Evolutionary conservation across 192 early-diverging fungal species (phyloP), one percentile per base, ranked within the genome.

Genomic region (Coemansia umbellata): DNA sequence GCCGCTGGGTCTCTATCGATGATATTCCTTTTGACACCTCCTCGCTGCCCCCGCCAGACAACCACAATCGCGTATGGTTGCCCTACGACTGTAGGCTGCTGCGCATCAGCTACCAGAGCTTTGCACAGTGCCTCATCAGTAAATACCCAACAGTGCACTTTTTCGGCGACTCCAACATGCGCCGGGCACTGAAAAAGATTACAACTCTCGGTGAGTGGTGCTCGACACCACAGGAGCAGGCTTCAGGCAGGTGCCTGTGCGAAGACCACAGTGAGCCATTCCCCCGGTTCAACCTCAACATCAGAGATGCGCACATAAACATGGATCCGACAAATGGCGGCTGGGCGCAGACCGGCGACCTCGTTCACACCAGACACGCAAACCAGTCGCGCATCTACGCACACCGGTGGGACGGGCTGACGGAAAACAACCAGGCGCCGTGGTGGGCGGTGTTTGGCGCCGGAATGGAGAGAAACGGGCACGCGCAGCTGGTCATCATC

Each of bases 81-180:
- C 79, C 79, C 14, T 78, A 74, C 48, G 36, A 33, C 0, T 80
- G 79, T 30, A 60, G 74, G 9, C 48, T 69, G 23, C 66, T 62
- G 3, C 60, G 49, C 17, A 36, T 62, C 10, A 32, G 61, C 9
- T 74, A 80, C 42, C 42, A 40, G 28, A 53, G 60, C 4, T 78
- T 74, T 35, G 53, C 53, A 6, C 31, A 58, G 4, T 80, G 79
- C 41, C 27, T 78, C 5, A 27, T 58, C 2, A 23, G 55, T 8
- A 41, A 53, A 39, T 70, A 78, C 37, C 62, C 65, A n/a, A 22
- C 37, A 5, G 28, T 78, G 5, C 69, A 77, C 37, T 55, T 63
- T 27, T 80, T 57, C 37, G 79, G 79, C n/a, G 79, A 80, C 47
- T 80, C 79, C 22, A 78, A 80, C 43, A 63, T 51, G n/a, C 66